phyloP scores from a whole-genome alignment of 2,329 filamentous ascomycete genomes.

The Aspergillus sp. region DNA sequence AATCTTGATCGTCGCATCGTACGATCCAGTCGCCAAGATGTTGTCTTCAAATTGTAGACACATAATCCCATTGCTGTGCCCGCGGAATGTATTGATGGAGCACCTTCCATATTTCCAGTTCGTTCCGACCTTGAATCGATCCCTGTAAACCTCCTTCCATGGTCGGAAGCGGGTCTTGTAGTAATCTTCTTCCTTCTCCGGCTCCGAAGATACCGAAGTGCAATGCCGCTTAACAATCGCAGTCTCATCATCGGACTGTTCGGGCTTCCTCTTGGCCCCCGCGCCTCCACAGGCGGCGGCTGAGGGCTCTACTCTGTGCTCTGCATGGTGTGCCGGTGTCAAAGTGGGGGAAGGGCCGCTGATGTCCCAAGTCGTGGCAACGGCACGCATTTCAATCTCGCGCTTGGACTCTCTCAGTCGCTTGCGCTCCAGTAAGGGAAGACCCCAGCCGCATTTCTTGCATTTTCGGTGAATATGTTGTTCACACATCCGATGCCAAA shows the following conservation, averaged over 20 bases:
- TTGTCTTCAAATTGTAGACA: constrained; percentile 75
- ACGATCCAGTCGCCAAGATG: constrained; percentile 86
- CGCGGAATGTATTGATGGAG: constrained; percentile 72
- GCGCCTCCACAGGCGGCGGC: constrained; percentile 2
- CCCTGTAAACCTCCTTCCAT: constrained; percentile 97
- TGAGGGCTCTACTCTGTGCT: background rate
- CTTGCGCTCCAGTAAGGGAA: constrained; percentile 83
- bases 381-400: constrained; percentile 65
- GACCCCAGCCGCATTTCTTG: constrained; percentile 89
- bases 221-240: constrained; percentile 26
- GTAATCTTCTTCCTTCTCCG: constrained; percentile 38
- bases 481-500: constrained; percentile 98
- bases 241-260: constrained; percentile 19
- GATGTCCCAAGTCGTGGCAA: constrained; percentile 50
- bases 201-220: constrained; percentile 14
- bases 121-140: constrained; percentile 87
- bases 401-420: constrained; percentile 77
- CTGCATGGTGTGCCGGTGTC: constrained; percentile 1
- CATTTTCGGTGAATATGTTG: constrained; percentile 93
- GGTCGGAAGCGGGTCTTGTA: constrained; percentile 52
- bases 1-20: constrained; percentile 89
- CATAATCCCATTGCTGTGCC: constrained; percentile 82
- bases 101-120: constrained; percentile 97
- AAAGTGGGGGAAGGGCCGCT: constrained; percentile 44
- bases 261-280: constrained; percentile 21